Evolutionary conservation across 768 basidiomycete genomes (phyloP), one percentile per base, ranked within the genome.

Genomic region (Clavaria fumosa): DNA sequence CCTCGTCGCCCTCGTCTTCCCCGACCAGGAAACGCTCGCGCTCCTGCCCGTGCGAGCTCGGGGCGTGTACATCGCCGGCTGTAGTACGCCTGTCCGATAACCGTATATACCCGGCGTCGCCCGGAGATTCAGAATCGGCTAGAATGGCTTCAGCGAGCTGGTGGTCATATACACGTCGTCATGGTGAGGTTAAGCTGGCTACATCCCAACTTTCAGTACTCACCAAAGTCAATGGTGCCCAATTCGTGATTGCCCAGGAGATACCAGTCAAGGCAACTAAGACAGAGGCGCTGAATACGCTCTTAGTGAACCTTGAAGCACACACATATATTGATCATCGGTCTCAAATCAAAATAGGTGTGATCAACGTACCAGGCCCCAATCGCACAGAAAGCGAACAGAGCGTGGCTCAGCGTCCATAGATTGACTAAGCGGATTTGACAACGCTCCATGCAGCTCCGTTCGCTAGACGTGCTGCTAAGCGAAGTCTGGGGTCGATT

Each of bases 181-280:
- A 31, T 36, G 4, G 10, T 21, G 24, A 14, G 26, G n/a, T 12
- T 4, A n/a, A n/a, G n/a, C n/a, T n/a, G n/a, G n/a, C n/a, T n/a
- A n/a, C n/a, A n/a, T n/a, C n/a, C n/a, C n/a, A n/a, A n/a, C n/a
- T n/a, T n/a, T n/a, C n/a, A n/a, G n/a, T n/a, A 11, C 30, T 33
- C 45, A 91, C 86, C 50, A 97, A 56, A 0, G 88, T 75, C 57
- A 86, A 93, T 2, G 91, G 91, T 3, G 78, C 88, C 93, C 91
- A 96, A 55, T 81, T 79, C 1, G 78, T 72, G 36, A 96, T 67
- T 4, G 89, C 88, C 85, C 83, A 95, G n/a, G 83, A 79, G 47
- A 95, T 79, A 0, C 93, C 93, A 5, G 78, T 78, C 9, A 82
- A 46, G 5, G 78, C 70, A 35, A 95, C 72, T 42, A 96, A 66